phyloP scores from a whole-genome alignment of 163 green algal species.

The Prototheca wickerhamii region DNA sequence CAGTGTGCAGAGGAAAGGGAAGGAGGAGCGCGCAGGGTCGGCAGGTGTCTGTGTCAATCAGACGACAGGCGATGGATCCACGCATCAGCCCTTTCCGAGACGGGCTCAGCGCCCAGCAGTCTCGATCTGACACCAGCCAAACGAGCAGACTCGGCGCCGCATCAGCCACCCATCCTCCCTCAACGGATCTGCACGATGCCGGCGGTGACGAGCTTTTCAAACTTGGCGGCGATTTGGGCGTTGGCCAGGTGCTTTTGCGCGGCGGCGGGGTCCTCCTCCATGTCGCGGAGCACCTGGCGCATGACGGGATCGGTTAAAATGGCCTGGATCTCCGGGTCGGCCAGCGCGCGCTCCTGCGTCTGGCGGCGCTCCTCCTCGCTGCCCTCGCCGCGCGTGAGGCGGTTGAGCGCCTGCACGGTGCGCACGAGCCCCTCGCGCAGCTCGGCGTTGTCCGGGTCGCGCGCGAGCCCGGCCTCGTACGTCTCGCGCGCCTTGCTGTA shows the following conservation, averaged over 20 bases:
- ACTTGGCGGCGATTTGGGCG: slow-evolving; percentile 77
- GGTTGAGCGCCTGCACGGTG: slow-evolving; percentile 64
- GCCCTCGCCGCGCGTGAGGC: slow-evolving; percentile 48
- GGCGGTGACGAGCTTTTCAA: slow-evolving; percentile 86
- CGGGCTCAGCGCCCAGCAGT: no score
- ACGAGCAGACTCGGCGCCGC: no score
- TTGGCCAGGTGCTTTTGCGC: slow-evolving; percentile 73
- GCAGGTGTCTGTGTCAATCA: no score
- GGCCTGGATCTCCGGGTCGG: slow-evolving; percentile 90
- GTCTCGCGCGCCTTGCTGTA: slow-evolving; percentile 84
- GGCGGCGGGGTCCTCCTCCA: slow-evolving; percentile 71
- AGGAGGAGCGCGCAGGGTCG: no score
- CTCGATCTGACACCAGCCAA: no score
- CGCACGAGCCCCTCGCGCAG: slow-evolving; percentile 81
- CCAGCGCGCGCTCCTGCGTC: slow-evolving; percentile 73
- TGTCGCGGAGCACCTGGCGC: slow-evolving; percentile 74
- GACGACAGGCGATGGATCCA: no score
- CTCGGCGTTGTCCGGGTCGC: slow-evolving; percentile 86
- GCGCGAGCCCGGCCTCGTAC: slow-evolving; percentile 77
- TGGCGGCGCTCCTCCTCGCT: slow-evolving; percentile 84
- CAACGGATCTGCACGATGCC: slow-evolving; percentile 78
- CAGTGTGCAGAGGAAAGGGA: no score
- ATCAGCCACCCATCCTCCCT: no score
- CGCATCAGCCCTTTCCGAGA: no score
- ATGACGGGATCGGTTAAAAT: slow-evolving; percentile 96